Base-by-base conservation (phyloP, 2,329 filamentous ascomycete genomes). In the Metarhizium album region DNA sequence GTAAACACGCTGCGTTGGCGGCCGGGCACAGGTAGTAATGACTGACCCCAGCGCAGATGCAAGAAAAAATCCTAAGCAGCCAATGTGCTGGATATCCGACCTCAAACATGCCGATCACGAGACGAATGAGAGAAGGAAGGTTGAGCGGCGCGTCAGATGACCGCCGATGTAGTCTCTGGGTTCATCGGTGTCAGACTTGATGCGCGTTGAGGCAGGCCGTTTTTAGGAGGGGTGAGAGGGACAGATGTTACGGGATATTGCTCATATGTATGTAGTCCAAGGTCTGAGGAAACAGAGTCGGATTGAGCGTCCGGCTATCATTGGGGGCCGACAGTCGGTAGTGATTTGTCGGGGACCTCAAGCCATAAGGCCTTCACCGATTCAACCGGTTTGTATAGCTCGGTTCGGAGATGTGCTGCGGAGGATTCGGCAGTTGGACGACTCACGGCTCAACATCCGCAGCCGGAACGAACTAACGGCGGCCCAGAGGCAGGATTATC, bases 251-350 rank as follows among this genome's bases (percentile, higher is more conserved):
- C 57, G 62, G 62, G 18, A 64, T 56, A 35, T 65, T 64, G 57
- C 60, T 65, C 59, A 62, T 55, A 37, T 64, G 59, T 8, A 65
- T 59, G 7, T 58, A 47, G 45, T 64, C 61, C 47, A 62, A 65
- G 14, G 43, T 50, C 9, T 50, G 48, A 2, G 61, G 63, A 54
- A 61, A 66, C 2, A 29, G 49, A 14, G 51, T 55, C 13, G 55
- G 52, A 49, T 59, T 55, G 14, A 55, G 45, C n/a, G 43, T 45
- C 5, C 8, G n/a, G 5, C 38, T 22, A 22, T 42, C n/a, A 18
- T 16, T 48, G 42, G 42, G 37, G 38, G 14, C 40, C 4, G 46
- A 22, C 37, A 42, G n/a, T 5, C 56, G 51, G 16, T 58, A 53
- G 20, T 61, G 18, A 40, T 27, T 27, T 8, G 27, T 27, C 27